These are phyloP conservation scores for Fusarium hostae DNA, from an alignment of 2,329 filamentous ascomycete genomes.

Conservation along the genomic window DNA sequence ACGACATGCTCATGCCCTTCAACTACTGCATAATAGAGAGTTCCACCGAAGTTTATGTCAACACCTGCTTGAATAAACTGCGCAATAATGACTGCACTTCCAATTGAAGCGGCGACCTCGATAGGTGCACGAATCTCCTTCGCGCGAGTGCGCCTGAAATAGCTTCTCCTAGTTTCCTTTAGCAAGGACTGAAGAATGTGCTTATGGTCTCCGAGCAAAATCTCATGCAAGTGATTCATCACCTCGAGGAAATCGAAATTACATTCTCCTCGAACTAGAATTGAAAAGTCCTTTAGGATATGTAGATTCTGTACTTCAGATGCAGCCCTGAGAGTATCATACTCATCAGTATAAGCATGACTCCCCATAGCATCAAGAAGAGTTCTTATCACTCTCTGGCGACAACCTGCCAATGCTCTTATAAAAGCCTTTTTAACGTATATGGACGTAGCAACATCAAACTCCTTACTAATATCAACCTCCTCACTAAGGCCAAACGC, in stretches of 20 bases:
- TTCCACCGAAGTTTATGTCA: not conserved
- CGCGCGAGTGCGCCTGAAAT: no score
- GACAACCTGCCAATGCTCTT: not conserved
- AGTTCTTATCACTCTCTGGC: not conserved
- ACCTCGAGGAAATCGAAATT: no score
- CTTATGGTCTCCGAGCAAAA: not conserved
- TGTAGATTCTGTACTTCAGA: not conserved
- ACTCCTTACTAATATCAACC: not conserved
- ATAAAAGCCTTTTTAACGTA: not conserved
- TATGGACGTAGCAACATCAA: not conserved
- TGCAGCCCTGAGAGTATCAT: not conserved
- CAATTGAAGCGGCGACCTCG: rapidly evolving
- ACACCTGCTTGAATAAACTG: not conserved
- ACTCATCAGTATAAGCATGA: not conserved
- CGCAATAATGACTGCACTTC: not conserved
- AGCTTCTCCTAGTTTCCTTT: not conserved
- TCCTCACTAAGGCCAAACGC: not conserved
- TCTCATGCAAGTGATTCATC: not conserved
- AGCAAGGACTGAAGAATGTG: not conserved
- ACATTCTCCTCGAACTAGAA: no score
- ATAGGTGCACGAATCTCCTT: no score
- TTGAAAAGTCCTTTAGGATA: not conserved
- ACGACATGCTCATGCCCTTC: not conserved
- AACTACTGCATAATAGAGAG: rapidly evolving
- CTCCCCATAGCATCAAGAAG: not conserved